Percentiles rank a stretch among this genome's conserved stretches.
phyloP scores from a whole-genome alignment of 441 rosid genomes.

The Corymbia citriodora region DNA sequence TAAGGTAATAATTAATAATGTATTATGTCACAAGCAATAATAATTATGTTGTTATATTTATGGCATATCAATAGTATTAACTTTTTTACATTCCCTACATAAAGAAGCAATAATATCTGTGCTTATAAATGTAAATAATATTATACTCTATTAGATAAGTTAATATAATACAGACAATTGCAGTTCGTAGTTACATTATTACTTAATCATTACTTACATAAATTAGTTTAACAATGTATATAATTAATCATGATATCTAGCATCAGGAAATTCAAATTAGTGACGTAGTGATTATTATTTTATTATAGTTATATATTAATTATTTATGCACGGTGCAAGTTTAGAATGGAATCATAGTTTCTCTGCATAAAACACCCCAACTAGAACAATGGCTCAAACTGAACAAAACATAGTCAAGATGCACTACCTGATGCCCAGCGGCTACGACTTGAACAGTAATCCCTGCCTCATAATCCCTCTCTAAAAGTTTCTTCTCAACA shows the following conservation, averaged over 20 bases:
- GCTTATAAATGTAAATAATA: background rate
- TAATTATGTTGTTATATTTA: too few species aligned
- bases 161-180: background rate
- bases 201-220: background rate
- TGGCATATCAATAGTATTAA: background rate
- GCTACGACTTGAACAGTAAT: slow-evolving; percentile 26
- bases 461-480: slow-evolving; percentile 22
- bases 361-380: background rate
- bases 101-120: background rate
- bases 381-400: background rate
- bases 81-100: background rate
- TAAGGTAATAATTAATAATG: background rate
- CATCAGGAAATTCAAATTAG: background rate
- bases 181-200: background rate
- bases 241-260: background rate
- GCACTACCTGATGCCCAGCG: slow-evolving; percentile 24
- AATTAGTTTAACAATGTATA: background rate
- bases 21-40: background rate
- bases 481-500: background rate
- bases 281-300: background rate
- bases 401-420: background rate
- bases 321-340: background rate
- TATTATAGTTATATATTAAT: background rate
- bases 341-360: background rate
- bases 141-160: background rate